Evolutionary conservation across 768 basidiomycete species (phyloP), one percentile per base, ranked within the genome.

Genomic region (Termitomyces sp.): DNA sequence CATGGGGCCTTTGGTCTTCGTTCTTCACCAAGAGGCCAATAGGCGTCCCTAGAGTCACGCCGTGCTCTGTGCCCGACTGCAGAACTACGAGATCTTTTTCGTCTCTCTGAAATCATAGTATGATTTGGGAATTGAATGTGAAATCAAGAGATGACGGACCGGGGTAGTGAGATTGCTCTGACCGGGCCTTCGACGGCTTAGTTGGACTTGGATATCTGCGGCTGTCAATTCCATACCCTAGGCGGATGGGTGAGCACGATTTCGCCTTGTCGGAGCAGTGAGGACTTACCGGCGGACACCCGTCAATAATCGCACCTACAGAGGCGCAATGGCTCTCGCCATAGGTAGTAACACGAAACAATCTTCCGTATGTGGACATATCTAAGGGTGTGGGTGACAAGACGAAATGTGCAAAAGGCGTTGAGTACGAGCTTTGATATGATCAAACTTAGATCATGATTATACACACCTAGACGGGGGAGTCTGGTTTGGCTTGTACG

Each of bases 241-340:
- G 53, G 61, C 56, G 46, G 63, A 46, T 29, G 31, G 41, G 44
- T 63, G 55, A 34, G 44, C 29, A 32, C 34, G 36, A 50, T 32
- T 39, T 29, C 12, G 50, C 7, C 22, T 34, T 29, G 4, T 14
- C n/a, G 31, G 20, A 41, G 26, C 14, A 5, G 36, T 29, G 36
- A 29, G 29, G 14, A 73, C 85, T 56, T 72, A 97, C 96, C 39
- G 96, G 96, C 53, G 96, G 96, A 63, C 94, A 94, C 34, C 97
- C 97, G 69, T 98, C 97, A 65, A 99, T 86, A 72, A 99, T 98
- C 36, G 92, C 94, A 14, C 97, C 97, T 36, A 98, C 97, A 14
- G 93, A 95, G 31, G 91, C 85, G 69, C 97, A 98, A 71, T 99
- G 97, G 61, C 91, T 94, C 77, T 99, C 97, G 58, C 97, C 97